Conservation (phyloP, 208 protist genomes). For the Tritrichomonas foetus region DNA sequence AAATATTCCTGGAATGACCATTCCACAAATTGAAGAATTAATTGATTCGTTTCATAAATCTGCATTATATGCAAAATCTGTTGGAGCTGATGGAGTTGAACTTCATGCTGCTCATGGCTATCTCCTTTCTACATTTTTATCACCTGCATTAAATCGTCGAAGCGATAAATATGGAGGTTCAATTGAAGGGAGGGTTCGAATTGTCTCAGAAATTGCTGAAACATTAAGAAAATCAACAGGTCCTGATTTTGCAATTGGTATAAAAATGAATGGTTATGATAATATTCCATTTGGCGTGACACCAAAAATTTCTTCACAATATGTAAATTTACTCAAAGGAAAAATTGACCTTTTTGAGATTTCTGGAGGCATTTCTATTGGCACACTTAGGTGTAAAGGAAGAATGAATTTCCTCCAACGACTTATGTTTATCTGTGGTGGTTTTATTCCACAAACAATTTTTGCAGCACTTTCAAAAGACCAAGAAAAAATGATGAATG, state of each 20-base stretch:
- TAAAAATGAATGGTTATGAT: not conserved
- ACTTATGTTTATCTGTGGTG: too few relatives aligned
- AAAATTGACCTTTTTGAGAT: conserved; percentile 15
- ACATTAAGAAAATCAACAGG: not conserved
- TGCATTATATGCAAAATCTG: not conserved
- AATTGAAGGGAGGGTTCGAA: not conserved
- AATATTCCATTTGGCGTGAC: not conserved
- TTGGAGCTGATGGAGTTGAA: not conserved
- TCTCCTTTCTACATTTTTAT: not conserved
- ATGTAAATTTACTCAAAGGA: not conserved
- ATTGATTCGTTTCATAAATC: not conserved
- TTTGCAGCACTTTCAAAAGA: not conserved
- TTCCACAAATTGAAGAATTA: not conserved
- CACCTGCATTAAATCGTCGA: not conserved
- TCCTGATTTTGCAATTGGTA: not conserved
- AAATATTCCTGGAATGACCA: not conserved
- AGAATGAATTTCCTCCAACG: too few relatives aligned
- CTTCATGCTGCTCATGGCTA: not conserved
- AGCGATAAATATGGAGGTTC: not conserved
- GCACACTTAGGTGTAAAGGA: not conserved
- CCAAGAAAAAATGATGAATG: not conserved
- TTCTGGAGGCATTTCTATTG: not conserved
- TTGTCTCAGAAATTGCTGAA: not conserved
- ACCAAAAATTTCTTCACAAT: not conserved
- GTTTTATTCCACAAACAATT: too few relatives aligned